Base-by-base conservation (phyloP, 2,329 filamentous ascomycete species). In the Microascus cirrosus region DNA sequence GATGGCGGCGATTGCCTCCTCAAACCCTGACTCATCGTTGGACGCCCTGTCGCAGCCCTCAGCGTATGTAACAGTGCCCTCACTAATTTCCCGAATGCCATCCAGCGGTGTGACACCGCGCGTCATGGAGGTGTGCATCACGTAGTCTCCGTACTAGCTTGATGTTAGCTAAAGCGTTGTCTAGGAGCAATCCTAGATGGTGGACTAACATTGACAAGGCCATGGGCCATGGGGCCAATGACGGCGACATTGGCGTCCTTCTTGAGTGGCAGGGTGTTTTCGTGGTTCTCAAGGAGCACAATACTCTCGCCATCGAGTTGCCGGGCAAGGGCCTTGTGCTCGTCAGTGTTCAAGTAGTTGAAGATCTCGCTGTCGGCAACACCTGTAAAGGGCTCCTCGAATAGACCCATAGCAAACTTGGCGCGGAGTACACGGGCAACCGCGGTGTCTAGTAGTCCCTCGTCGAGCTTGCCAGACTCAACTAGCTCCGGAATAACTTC, bases 41-140 rank as follows among this genome's bases (percentile, higher is more conserved):
- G 85, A 89, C 86, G 86, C 90, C 51, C 84, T 78, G 68, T 90
- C 84, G 61, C 85, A 88, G 35, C 87, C 87, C 70, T 87, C 72
- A 0, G 85, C 81, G 63, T 85, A 90, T 20, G 81, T 84, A 2
- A 89, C 76, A 1, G 72, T 80, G 45, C 81, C 84, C 20, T 77
- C 77, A 62, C 82, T 79, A 20, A 80, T 80, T 12, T 79, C 76
- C 59, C 77, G 79, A 63, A 90, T 87, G 25, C 86, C 86, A 60
- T 87, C 84, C 3, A 87, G 75, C 3, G 87, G 87, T 1, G 84
- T 89, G 5, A 89, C 79, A 36, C 87, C 87, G 35, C 78, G 77
- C 63, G 81, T 81, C 64, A 84, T 79, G 15, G 84, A 80, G 53
- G 76, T 73, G 65, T 84, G 82, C 22, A 87, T 84, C 18, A 90